Evolutionary conservation across 345 rosid genomes (phyloP).

Genomic region (Nephelium lappaceum): DNA sequence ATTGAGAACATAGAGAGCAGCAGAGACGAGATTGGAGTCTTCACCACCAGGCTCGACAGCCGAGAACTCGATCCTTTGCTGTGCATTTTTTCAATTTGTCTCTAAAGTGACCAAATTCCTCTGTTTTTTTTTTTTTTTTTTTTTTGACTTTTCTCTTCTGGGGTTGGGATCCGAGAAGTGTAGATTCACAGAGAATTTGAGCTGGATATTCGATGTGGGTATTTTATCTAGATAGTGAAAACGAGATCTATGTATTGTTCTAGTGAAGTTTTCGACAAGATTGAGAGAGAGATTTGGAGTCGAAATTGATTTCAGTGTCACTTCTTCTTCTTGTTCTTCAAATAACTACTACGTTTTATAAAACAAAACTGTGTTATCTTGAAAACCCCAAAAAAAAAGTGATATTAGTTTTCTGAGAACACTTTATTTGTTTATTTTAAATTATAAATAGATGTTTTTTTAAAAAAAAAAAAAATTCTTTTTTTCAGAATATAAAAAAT

Average conservation of each 20-base stretch:
- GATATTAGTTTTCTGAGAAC: no score
- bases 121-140: not conserved
- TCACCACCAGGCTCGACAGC: slow-evolving; percentile 34
- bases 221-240: not conserved
- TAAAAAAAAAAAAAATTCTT: no score
- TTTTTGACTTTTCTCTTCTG: not conserved
- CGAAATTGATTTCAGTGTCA: not conserved
- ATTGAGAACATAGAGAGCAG: slow-evolving; percentile 69
- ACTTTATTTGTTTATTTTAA: no score
- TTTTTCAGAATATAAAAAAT: no score
- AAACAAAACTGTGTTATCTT: not conserved
- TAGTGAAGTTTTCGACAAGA: not conserved
- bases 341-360: not conserved
- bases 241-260: not conserved
- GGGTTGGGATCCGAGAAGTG: not conserved
- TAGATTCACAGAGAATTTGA: not conserved
- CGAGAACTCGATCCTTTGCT: slow-evolving; percentile 52
- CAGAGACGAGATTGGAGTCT: slow-evolving; percentile 58
- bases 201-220: slow-evolving; percentile 5
- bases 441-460: no score
- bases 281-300: not conserved
- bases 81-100: slow-evolving; percentile 32
- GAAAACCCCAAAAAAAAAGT: no score
- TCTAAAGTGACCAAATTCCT: not conserved
- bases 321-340: not conserved